These are phyloP conservation scores for Umbelopsis isabellina DNA, from an alignment of 192 early-diverging fungal species.

Conservation along the genomic window DNA sequence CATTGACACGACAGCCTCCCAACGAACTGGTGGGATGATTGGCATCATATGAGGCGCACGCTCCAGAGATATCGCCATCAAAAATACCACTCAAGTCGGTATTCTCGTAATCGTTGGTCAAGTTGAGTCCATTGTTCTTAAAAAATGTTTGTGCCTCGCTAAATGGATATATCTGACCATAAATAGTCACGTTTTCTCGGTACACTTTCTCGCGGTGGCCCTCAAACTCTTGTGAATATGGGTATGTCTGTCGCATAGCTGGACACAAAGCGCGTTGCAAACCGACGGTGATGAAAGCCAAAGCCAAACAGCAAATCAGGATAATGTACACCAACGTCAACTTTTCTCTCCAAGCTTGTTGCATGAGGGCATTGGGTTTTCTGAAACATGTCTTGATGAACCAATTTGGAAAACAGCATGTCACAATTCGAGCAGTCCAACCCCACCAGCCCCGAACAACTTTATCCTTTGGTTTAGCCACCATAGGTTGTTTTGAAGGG, in stretches of 20 bases:
- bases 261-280: conserved; percentile 41
- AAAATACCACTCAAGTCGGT: conserved; percentile 39
- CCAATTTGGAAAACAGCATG: conserved; percentile 52
- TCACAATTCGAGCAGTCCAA: conserved; percentile 43
- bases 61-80: conserved; percentile 30
- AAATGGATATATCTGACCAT: conserved; percentile 37
- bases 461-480: conserved; percentile 29
- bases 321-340: conserved; percentile 44
- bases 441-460: conserved; percentile 45
- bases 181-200: conserved; percentile 31
- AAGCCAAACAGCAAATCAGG: conserved; percentile 30
- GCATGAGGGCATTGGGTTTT: conserved; percentile 43
- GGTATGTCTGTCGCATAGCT: conserved; percentile 2
- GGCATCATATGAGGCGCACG: conserved; percentile 12
- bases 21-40: not conserved
- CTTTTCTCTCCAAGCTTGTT: conserved; percentile 65
- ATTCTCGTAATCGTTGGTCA: conserved; percentile 36
- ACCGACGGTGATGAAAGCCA: conserved; percentile 54
- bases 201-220: conserved; percentile 24
- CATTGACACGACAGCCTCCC: conserved; percentile 21
- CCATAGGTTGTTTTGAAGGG: not conserved
- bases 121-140: conserved; percentile 16
- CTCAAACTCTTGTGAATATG: conserved; percentile 27
- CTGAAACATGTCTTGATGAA: conserved; percentile 43
- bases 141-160: conserved; percentile 30